Evolutionary conservation across 2,329 filamentous ascomycete genomes (phyloP).

Genomic region (Fusarium tanahbumbuense): DNA sequence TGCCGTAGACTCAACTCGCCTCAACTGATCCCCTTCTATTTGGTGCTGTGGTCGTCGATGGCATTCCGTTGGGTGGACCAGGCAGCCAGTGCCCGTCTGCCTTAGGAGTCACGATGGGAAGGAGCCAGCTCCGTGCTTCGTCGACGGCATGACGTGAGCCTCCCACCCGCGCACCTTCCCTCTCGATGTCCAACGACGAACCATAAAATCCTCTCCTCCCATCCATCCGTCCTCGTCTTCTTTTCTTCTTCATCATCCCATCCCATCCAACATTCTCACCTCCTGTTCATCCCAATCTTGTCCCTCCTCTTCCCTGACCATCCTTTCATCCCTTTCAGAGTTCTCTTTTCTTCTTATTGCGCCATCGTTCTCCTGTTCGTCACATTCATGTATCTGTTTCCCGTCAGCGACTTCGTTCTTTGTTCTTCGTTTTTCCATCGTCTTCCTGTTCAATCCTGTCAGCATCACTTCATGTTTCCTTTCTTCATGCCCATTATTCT

Average conservation of each 20-base stretch:
- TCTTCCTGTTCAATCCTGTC: not conserved
- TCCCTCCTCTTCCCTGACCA: not conserved
- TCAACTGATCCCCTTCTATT: not conserved
- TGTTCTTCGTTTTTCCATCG: not conserved
- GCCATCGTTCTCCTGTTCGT: not conserved
- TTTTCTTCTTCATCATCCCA: slow-evolving; percentile 6
- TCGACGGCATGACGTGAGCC: not conserved
- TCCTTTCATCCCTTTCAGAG: not conserved
- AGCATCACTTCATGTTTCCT: not conserved
- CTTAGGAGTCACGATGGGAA: not conserved
- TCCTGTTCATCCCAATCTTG: slow-evolving; percentile 7
- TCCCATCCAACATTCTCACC: not conserved
- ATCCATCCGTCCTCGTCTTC: not conserved
- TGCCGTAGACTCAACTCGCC: not conserved
- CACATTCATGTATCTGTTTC: slow-evolving; percentile 1
- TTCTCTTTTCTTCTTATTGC: not conserved
- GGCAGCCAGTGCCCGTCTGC: not conserved
- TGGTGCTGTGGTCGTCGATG: not conserved
- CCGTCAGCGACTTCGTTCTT: not conserved
- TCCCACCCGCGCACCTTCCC: slow-evolving; percentile 1
- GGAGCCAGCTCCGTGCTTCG: not conserved
- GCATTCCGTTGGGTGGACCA: not conserved
- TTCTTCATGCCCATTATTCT: not conserved
- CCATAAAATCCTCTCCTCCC: not conserved
- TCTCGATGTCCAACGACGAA: not conserved